Conservation (phyloP, 257 asterid genomes). For the Linderniella brevidens region DNA sequence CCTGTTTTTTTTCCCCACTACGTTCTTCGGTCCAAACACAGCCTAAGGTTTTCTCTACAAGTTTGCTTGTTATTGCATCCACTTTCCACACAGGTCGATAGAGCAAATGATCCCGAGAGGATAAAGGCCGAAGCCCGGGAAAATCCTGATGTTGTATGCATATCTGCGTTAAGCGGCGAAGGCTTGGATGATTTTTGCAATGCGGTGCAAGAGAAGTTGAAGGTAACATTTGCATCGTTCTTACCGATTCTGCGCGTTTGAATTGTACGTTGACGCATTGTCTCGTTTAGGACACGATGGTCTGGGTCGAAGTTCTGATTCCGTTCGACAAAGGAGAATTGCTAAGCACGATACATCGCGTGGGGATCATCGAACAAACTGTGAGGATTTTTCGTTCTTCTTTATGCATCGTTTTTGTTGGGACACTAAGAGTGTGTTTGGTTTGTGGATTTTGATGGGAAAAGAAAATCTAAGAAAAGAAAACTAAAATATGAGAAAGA, state of each 20-base stretch:
- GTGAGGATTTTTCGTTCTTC: conserved; percentile 26
- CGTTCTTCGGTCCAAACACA: too few species aligned
- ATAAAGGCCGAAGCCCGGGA: conserved; percentile 43
- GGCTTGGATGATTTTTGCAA: conserved; percentile 81
- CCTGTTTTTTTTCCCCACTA: too few species aligned
- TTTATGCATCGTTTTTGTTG: too few species aligned
- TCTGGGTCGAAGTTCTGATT: conserved; percentile 93
- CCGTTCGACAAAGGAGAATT: conserved; percentile 95
- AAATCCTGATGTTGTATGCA: conserved; percentile 47
- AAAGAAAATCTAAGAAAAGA: too few species aligned
- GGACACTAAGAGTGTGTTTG: too few species aligned
- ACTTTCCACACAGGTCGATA: too few species aligned
- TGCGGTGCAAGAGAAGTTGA: conserved; percentile 71
- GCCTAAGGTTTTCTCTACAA: too few species aligned
- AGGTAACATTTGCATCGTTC: conserved; percentile 22
- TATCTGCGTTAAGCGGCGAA: conserved; percentile 93
- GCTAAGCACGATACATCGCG: conserved; percentile 74
- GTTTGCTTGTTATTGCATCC: too few species aligned
- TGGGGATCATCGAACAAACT: conserved; percentile 75
- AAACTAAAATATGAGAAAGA: too few species aligned
- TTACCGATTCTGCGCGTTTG: not conserved
- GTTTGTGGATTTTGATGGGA: too few species aligned
- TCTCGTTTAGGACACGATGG: conserved; percentile 63
- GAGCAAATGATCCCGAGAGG: conserved; percentile 48
- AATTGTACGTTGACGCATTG: not conserved